Evolutionary conservation across 2,329 filamentous ascomycete genomes (phyloP), one percentile per base, ranked within the genome.

Genomic region (Clonostachys chloroleuca): DNA sequence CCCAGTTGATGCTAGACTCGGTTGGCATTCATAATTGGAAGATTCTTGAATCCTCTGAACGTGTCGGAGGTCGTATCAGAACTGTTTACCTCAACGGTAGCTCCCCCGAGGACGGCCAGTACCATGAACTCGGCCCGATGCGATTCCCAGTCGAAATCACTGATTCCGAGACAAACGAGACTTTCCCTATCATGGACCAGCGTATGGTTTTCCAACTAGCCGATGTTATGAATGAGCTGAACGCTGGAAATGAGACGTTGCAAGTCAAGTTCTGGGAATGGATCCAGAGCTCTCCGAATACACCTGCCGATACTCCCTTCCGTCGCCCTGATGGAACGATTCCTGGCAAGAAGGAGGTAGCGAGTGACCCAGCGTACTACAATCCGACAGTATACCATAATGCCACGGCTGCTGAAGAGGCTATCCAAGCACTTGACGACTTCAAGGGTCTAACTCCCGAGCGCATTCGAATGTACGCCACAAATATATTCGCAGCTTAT

Each of bases 171-270:
- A 73, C 70, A 14, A 81, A 82, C 51, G 70, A 78, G 54, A 83
- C 76, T 0, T 66, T 68, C 52, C 73, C 81, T 49, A 80, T 86
- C 51, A 73, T 75, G 10, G 83, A 86, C 53, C 81, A 85, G 55
- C 73, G 79, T 50, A 70, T 87, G 58, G 80, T 86, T 0, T 85
- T 84, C 59, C 80, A 85, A 56, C 69, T 87, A 2, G 82, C 74
- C 3, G 72, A 73, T 6, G 73, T 76, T 45, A 66, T 87, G 50
- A 86, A 86, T 60, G 57, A 69, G 35, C 64, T 84, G 54, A 86
- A 86, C 60, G 64, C 64, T 14, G 64, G 80, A 53, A 61, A 63
- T 47, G 59, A 61, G 39, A 20, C 45, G 6, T 55, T 70, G 12
- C 56, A 60, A 12, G 61, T 73, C 44, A 61, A 12, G 53, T 70